Evolutionary conservation across 2,329 filamentous ascomycete species (phyloP), one percentile per base, ranked within the genome.

Genomic region (Hypoxylon sp.): DNA sequence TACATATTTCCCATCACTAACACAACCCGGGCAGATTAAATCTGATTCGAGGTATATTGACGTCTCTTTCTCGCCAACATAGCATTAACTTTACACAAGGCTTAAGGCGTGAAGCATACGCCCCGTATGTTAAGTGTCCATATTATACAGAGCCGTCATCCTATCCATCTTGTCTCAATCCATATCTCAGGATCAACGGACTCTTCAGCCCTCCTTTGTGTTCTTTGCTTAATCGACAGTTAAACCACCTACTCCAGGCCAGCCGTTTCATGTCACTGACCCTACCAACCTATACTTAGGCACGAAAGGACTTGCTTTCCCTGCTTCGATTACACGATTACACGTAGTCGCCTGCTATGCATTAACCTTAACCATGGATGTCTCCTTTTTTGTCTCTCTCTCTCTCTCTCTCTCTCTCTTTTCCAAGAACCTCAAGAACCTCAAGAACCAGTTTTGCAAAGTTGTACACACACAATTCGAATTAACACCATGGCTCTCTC

Each of bases 131-230:
- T 20, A 37, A 10, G 35, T 42, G 30, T 42, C 25, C 46, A 25
- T 56, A 44, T 30, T 56, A 56, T 56, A 56, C 35, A 44, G 10
- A 54, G 20, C 17, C 25, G 48, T 31, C 8, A 17, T 31, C 8
- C 31, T 20, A 17, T 14, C 27, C 40, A 14, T 48, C 8, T 17
- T n/a, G 31, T 48, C 54, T 17, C 27, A 14, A 48, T 27, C 46
- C 44, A 46, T 22, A 40, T 49, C 14, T 50, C 42, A 33, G 56
- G 42, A 33, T 33, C 44, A 31, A 49, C 25, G 14, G 20, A 59
- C 22, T 59, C 31, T 13, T 40, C 44, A 31, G 27, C 14, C 7
- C 30, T 44, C 55, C 35, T n/a, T 25, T 25, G 4, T 14, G 20
- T 20, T 46, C 33, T 30, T 25, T 37, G 40, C 40, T 22, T 27